phyloP scores from a whole-genome alignment of 2,329 filamentous ascomycete species.

The Apiospora marii region DNA sequence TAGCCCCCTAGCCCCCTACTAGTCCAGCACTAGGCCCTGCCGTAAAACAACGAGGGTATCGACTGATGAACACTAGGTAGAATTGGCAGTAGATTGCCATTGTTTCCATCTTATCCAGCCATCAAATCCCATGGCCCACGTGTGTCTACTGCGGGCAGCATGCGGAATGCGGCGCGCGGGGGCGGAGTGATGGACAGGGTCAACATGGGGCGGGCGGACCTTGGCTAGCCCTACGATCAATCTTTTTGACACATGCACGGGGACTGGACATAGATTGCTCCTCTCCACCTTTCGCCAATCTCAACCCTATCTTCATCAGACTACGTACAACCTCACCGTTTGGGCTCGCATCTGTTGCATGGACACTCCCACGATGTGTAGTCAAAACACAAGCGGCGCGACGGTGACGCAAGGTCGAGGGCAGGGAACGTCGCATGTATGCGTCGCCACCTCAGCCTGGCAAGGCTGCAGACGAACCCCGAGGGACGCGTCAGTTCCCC shows the following conservation, averaged over 20 bases:
- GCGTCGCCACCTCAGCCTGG: not conserved
- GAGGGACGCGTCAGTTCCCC: not conserved
- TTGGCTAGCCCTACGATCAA: slow-evolving; percentile 2
- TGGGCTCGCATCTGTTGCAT: not conserved
- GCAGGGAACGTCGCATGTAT: not conserved
- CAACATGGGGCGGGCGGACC: slow-evolving; percentile 7
- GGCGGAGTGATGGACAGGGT: not conserved
- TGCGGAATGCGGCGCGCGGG: not conserved
- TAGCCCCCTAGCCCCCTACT: not conserved
- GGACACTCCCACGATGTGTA: not conserved
- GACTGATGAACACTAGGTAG: not conserved
- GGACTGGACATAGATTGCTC: not conserved
- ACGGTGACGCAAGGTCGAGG: not conserved
- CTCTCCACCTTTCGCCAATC: not conserved
- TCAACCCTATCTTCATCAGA: not conserved
- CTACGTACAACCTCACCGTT: not conserved
- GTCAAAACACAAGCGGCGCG: not conserved
- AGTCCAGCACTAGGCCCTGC: not conserved
- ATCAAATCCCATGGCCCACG: not conserved
- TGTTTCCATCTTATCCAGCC: not conserved
- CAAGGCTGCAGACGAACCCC: not conserved
- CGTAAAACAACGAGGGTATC: slow-evolving; percentile 13
- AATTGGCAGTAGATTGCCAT: not conserved
- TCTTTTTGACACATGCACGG: not conserved
- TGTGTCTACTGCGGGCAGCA: not conserved